Base-by-base conservation (phyloP, 2,329 filamentous ascomycete species). In the Exophiala bonariae region DNA sequence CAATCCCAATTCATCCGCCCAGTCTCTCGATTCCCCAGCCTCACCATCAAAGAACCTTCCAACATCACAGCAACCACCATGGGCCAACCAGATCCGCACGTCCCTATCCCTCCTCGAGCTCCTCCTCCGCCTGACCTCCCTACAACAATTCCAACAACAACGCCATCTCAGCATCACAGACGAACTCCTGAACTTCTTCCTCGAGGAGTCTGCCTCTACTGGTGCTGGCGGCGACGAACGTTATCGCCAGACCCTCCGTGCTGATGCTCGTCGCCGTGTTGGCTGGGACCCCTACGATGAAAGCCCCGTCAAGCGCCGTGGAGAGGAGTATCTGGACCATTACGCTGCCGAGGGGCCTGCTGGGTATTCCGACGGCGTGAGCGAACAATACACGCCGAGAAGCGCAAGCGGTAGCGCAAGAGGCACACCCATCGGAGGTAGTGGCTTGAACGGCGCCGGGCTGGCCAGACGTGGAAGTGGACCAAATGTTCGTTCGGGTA, bases 131-230 rank as follows among this genome's bases (percentile, higher is more conserved):
- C 78, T 96, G 37, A 85, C 87, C 3, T 89, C 89, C 17, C 79
- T 96, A 11, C 91, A 96, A 63, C 89, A 96, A 71, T 95, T 93
- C 66, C 87, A 95, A 63, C 91, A 96, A 73, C 80, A 82, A 32
- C 90, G 88, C 0, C 90, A 96, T 60, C 78, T 96, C n/a, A 81
- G 89, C 5, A 93, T 95, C 52, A 87, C 87, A 1, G 91, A 96
- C 63, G 88, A 96, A 59, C 81, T 96, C 2, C 75, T 96, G 32
- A 89, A 86, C 42, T 95, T 95, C 71, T 96, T 96, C 70, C 75
- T 96, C 7, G 78, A 81, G 52, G 83, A 87, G 59, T 80, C 78
- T 9, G 80, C 80, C 23, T 82, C 81, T 2, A 85, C 83, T 1
- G 84, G 83, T 20, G 80, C 82, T 1, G 83, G 82, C 3, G 75